Evolutionary conservation across 192 early-diverging fungal species (phyloP), one percentile per base, ranked within the genome.

Genomic region (Coemansia sp.): DNA sequence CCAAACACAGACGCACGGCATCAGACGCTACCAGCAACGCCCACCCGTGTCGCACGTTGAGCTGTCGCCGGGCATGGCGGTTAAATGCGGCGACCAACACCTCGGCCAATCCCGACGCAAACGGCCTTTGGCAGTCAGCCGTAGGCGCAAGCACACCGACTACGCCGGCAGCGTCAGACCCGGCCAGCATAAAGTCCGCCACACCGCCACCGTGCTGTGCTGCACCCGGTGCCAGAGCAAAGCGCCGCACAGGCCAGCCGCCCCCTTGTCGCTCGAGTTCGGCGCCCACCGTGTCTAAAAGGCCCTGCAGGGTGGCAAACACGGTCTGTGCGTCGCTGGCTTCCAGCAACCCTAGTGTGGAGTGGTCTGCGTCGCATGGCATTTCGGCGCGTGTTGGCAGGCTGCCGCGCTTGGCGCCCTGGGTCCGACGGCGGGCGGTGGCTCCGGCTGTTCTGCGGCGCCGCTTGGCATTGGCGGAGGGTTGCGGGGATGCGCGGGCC

Each of bases 71-170:
- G 18, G 62, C 61, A 10, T 60, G 53, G 0, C 62, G 47, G 53
- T 64, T 65, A 61, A 61, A 61, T 7, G 52, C 62, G 2, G 52
- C 34, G 27, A 65, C 53, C 43, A 72, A 33, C 41, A 55, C 55
- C 57, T 72, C 69, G 17, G 55, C 49, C n/a, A 72, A 48, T 11
- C 62, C 62, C 8, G 69, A 53, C 27, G 69, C 28, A 13, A 72
- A 72, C 38, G 69, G 69, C 53, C 58, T 46, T n/a, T 45, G 56
- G 0, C 46, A 42, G 46, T 68, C 65, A 6, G 39, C 58, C 14
- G 29, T 40, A 15, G 58, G 46, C 24, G 65, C 53, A 26, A 22
- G 50, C 9, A 60, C 17, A 7, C 65, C 65, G 6, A 68, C 42
- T 43, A 68, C 37, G 1, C 49, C 32, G n/a, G 50, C 53, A n/a